A percentile compares a stretch with the other conserved stretches of the same genome.
Conservation (phyloP, 225 moss, liverwort and hornwort species). For the Marchantia paleacea region DNA sequence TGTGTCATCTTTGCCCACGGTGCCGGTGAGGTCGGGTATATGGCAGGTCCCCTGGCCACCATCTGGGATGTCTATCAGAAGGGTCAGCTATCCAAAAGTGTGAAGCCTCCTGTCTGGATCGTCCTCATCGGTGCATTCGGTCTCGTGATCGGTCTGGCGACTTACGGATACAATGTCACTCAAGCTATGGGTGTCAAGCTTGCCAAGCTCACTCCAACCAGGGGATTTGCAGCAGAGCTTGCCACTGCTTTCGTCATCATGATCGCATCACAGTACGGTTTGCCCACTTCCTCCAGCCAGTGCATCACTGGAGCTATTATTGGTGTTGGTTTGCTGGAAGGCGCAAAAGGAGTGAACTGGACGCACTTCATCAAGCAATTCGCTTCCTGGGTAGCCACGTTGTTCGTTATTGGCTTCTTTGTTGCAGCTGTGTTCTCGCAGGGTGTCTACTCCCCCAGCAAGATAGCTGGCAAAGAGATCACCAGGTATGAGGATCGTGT, state of each 20-base stretch:
- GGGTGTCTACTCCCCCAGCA: conserved; percentile 53
- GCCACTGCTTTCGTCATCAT: conserved; percentile 71
- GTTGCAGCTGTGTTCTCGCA: conserved; percentile 53
- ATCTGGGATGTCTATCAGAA: conserved; percentile 63
- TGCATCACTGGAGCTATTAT: conserved; percentile 64
- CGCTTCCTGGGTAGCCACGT: conserved; percentile 45
- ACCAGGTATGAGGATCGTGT: conserved; percentile 14
- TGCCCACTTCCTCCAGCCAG: conserved; percentile 63
- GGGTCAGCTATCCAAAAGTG: conserved; percentile 39
- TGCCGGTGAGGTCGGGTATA: conserved; percentile 68
- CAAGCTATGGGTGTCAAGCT: conserved; percentile 69
- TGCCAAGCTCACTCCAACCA: conserved; percentile 63
- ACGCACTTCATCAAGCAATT: conserved; percentile 48
- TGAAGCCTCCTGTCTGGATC: conserved; percentile 58
- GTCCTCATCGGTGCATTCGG: conserved; percentile 58
- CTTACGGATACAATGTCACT: conserved; percentile 73
- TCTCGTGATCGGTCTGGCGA: conserved; percentile 33
- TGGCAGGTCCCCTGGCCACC: conserved; percentile 67
- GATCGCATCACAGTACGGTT: conserved; percentile 65
- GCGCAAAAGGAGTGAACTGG: conserved; percentile 57
- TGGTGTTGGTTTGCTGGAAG: conserved; percentile 62
- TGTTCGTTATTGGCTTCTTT: conserved; percentile 41
- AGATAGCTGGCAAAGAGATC: conserved; percentile 18
- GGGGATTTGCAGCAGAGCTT: conserved; percentile 79
- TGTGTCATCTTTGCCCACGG: conserved; percentile 73